Base-by-base conservation (phyloP, 2,329 filamentous ascomycete species). In the Paecilomyces fulvus region DNA sequence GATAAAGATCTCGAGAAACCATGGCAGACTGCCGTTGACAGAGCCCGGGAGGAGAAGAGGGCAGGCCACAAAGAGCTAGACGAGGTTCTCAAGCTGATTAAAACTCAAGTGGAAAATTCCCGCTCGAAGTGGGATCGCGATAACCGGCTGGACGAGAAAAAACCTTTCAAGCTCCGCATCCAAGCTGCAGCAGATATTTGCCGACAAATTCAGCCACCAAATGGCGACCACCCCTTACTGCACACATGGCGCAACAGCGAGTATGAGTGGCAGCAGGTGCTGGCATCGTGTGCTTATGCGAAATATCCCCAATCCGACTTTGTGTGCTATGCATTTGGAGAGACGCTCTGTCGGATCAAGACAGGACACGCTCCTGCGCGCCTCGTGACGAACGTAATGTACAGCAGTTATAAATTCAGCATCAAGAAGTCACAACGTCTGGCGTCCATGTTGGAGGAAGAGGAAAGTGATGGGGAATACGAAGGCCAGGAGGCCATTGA, bases 261-360 rank as follows among this genome's bases (percentile, higher is more conserved):
- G 0, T 52, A 62, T 20, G 68, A 71, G 49, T 75, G 70, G 69
- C 60, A 61, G 7, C 60, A 60, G 3, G 33, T 77, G 3, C 60
- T 75, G 46, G 75, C 76, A 2, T 76, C 74, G 1, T 72, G 65
- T 28, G 61, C 68, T 1, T 75, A 77, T 58, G 54, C 60, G 11
- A 57, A 54, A 46, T 50, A 57, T 21, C 63, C 61, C 11, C 55
- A 53, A 1, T 63, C 61, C 1, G 62, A 56, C 4, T 69, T 71
- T 52, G 61, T 62, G 3, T 61, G 70, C 9, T 67, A 70, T 33
- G 69, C 69, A 1, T 69, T 70, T 43, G 68, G 70, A 0, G 71
- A 73, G 30, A 57, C 56, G 6, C 59, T 73, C 3, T 73, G 71
- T 46, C 61, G 66, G 30, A 66, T 72, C 12, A 73, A 73, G 55